Evolutionary conservation across 2,329 filamentous ascomycete genomes (phyloP).

Genomic region (Trichoderma oligosporum): DNA sequence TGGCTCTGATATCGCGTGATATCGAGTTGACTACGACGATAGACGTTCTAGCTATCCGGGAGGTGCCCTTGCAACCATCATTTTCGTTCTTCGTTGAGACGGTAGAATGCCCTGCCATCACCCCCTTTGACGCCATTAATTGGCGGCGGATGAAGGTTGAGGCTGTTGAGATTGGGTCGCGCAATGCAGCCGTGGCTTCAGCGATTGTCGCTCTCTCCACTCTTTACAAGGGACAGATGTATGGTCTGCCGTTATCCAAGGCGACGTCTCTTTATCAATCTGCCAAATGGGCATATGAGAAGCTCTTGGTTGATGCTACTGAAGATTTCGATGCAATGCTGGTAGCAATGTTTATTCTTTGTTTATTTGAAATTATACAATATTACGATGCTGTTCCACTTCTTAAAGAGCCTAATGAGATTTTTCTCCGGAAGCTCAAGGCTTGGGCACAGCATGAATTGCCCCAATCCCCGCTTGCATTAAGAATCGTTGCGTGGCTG

Average conservation of each 20-base stretch:
- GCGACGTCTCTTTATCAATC: slow-evolving; percentile 15
- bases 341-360: slow-evolving; percentile 19
- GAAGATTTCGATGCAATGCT: slow-evolving; percentile 13
- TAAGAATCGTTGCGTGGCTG: slow-evolving; percentile 22
- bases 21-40: slow-evolving; percentile 26
- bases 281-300: background rate
- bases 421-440: slow-evolving; percentile 9
- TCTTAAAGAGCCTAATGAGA: slow-evolving; percentile 14
- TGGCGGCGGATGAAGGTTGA: slow-evolving; percentile 21
- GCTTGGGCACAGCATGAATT: background rate
- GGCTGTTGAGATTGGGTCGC: slow-evolving; percentile 10
- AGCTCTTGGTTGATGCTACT: background rate
- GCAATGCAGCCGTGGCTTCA: slow-evolving; percentile 4
- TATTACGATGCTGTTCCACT: slow-evolving; percentile 7
- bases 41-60: slow-evolving; percentile 19
- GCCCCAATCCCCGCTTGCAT: background rate
- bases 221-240: slow-evolving; percentile 19
- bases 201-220: slow-evolving; percentile 19
- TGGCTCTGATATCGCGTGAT: slow-evolving; percentile 23
- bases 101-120: slow-evolving; percentile 23
- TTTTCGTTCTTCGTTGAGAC: slow-evolving; percentile 22
- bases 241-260: slow-evolving; percentile 18
- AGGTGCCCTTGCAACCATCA: slow-evolving; percentile 9
- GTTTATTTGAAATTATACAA: slow-evolving; percentile 20
- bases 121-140: slow-evolving; percentile 22